A percentile compares a stretch with the other conserved stretches of the same genome.
Evolutionary conservation across 2,329 filamentous ascomycete genomes (phyloP).

Genomic region (Colletotrichum sp.): DNA sequence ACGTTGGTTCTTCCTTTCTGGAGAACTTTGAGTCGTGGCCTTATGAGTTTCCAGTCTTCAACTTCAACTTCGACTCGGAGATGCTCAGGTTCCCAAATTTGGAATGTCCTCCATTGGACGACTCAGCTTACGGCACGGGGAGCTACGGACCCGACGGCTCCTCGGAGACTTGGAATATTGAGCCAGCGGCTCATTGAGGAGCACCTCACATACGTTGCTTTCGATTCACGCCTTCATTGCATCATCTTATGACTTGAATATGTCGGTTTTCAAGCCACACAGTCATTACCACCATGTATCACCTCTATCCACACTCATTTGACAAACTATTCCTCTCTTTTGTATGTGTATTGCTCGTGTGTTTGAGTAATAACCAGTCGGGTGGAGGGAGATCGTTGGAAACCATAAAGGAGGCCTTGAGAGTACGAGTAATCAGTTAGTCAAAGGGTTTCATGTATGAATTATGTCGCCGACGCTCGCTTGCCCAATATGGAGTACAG

Average conservation of each 20-base stretch:
- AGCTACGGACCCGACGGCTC: neutral
- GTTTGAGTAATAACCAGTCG: neutral
- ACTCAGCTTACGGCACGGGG: neutral
- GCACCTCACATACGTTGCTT: neutral
- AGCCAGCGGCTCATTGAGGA: neutral
- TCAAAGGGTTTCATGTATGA: neutral
- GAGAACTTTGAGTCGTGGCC: neutral
- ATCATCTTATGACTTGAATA: neutral
- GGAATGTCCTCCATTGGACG: neutral
- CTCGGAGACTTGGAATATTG: neutral
- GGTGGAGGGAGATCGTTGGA: neutral
- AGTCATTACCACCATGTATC: accelerated
- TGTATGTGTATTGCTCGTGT: neutral
- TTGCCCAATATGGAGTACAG: accelerated
- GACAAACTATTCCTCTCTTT: neutral
- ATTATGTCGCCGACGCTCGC: neutral
- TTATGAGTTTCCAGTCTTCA: neutral
- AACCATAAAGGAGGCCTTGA: neutral
- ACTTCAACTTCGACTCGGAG: neutral
- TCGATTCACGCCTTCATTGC: neutral
- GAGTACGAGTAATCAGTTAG: neutral
- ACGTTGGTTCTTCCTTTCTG: neutral
- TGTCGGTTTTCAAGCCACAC: neutral
- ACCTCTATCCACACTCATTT: neutral
- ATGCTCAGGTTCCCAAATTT: neutral